Evolutionary conservation across 2,329 filamentous ascomycete species (phyloP), one percentile per base, ranked within the genome.

Genomic region (Phaeosphaeria sp.): DNA sequence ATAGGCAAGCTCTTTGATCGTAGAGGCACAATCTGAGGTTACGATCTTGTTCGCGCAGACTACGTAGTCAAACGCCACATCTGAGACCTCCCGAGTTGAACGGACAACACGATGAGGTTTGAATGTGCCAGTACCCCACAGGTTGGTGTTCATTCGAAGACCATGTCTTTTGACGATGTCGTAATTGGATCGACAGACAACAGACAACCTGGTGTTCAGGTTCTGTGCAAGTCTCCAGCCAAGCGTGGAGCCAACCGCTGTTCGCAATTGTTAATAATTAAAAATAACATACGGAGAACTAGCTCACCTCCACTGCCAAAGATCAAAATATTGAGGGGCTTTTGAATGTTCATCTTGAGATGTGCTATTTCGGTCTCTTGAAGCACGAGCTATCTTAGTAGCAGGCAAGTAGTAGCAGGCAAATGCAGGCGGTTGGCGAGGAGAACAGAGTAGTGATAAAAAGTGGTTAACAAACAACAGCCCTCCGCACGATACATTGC

Each of bases 101-200:
- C 51, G 55, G 51, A 39, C 46, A 1, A 54, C 51, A 30, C 51
- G 50, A 20, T 46, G 48, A 41, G 55, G 55, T 15, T 6, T 46
- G 21, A 50, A 47, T 3, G 21, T 23, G 15, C 55, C 50, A 23
- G 54, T 50, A 6, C 55, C 55, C 55, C 55, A 58, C 22, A 58
- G 46, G 6, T 46, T 50, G 6, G 55, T 58, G 2, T 22, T 54
- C 55, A 58, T 54, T 18, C 44, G 50, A 22, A 58, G 15, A 0
- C 55, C 55, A 15, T 46, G 50, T 7, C 33, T 25, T 21, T 50
- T 54, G 20, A 50, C 47, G 15, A 41, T 41, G 17, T 58, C 55
- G 25, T 58, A 58, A 27, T 58, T 58, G 6, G 55, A 58, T 1
- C 55, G 55, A 47, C 55, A 58, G 17, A 54, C 55, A 22, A 54